These are phyloP conservation scores for Phytophthora europaea DNA, from an alignment of 352 stramenopile species.

Conservation along the genomic window DNA sequence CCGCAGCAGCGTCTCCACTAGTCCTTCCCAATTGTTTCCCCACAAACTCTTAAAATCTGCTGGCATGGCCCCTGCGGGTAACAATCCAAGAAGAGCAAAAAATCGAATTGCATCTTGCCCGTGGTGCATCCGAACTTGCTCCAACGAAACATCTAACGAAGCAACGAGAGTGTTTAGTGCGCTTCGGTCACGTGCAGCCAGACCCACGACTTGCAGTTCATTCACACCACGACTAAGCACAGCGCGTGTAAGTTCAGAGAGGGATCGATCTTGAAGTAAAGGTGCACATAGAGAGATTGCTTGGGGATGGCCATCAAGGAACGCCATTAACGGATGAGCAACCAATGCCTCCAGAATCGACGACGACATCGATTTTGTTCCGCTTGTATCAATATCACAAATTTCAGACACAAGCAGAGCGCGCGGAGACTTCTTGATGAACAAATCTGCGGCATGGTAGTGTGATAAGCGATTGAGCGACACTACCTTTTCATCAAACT, in stretches of 20 bases:
- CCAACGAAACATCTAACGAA: conserved; percentile 77
- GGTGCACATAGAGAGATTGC: conserved; percentile 83
- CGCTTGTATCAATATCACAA: conserved; percentile 52
- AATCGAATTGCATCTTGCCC: conserved; percentile 78
- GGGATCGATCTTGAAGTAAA: conserved; percentile 76
- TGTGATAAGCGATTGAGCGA: conserved; percentile 79
- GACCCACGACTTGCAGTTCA: conserved; percentile 71
- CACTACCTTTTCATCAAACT: conserved; percentile 87
- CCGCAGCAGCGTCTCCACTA: conserved; percentile 74
- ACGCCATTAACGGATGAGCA: conserved; percentile 81
- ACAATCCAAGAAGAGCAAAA: conserved; percentile 75
- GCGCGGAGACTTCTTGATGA: conserved; percentile 81
- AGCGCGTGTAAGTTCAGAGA: conserved; percentile 78
- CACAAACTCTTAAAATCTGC: conserved; percentile 85
- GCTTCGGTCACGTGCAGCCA: conserved; percentile 73
- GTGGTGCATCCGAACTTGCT: conserved; percentile 78
- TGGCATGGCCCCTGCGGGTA: conserved; percentile 78
- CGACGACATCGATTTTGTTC: conserved; percentile 29
- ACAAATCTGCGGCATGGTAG: conserved; percentile 78
- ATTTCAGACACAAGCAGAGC: conserved; percentile 77
- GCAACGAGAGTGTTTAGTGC: conserved; percentile 83
- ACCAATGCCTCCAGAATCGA: conserved; percentile 73
- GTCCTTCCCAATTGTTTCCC: conserved; percentile 67
- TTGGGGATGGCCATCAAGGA: conserved; percentile 83
- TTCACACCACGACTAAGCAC: conserved; percentile 77